Evolutionary conservation across 2,329 filamentous ascomycete genomes (phyloP), one percentile per base, ranked within the genome.

Genomic region (Knufia fluminis): DNA sequence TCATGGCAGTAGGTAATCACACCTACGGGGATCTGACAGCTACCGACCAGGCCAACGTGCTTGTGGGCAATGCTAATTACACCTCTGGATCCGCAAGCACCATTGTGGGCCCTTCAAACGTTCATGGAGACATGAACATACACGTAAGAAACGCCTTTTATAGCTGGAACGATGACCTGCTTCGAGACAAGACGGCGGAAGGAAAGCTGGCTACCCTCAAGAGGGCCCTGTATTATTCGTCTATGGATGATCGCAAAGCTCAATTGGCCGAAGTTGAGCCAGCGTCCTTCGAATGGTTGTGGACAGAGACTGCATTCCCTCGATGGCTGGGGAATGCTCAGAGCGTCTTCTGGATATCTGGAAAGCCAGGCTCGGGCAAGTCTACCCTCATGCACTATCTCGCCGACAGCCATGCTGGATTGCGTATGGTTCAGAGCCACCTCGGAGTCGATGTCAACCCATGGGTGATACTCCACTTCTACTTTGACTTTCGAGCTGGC

Each of bases 401-500:
- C 4, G 38, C 19, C 3, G 12, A 17, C 12, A 40, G 16, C 22
- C 38, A 22, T 3, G 38, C 12, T 4, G 38, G 38, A 22, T 20
- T 10, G 4, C n/a, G 22, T 12, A 22, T 12, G 38, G 38, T 40
- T 3, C 4, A 23, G 41, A 44, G n/a, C 7, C 24, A 28, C 6
- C 41, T 44, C 7, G 4, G n/a, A 20, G 10, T 6, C 3, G n/a
- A 8, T 24, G n/a, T 4, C 14, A 4, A 44, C 19, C 14, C 14
- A 12, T 28, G 20, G 20, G 28, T 24, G 16, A 4, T 44, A 8
- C 6, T 33, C 17, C n/a, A 44, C 24, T 44, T 44, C 41, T 44
- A 26, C 22, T 44, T 44, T 28, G 41, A 44, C n/a, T 44, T 44
- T 17, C 19, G 41, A 44, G 41, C 41, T 26, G 41, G 41, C 20